Percentiles rank a stretch among this genome's conserved stretches.
phyloP scores from a whole-genome alignment of 140 eudicot genomes.

The Oenanthe javanica region DNA sequence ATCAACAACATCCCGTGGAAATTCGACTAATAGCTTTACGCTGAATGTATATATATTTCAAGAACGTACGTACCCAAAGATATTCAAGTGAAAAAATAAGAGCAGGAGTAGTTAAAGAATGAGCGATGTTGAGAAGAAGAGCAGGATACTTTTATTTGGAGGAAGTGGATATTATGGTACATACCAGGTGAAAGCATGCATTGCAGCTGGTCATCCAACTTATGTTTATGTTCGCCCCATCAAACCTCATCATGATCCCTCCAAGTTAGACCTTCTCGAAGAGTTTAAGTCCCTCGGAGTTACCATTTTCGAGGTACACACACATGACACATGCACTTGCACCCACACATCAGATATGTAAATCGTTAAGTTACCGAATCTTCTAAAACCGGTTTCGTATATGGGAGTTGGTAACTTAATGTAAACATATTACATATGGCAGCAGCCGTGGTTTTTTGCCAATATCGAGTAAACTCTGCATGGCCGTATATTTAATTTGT shows the following conservation, averaged over 20 bases:
- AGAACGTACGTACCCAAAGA: not conserved
- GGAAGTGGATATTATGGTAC: conserved; percentile 16
- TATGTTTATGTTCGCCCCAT: conserved; percentile 10
- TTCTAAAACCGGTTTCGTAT: no score
- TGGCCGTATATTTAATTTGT: not conserved
- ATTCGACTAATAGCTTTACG: no score
- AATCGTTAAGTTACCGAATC: no score
- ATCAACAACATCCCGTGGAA: no score
- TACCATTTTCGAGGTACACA: not conserved
- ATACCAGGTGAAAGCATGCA: conserved; percentile 11
- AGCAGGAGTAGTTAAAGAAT: not conserved
- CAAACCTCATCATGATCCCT: not conserved
- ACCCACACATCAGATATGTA: no score
- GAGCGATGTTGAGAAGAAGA: not conserved
- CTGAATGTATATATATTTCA: not conserved
- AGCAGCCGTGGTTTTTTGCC: no score
- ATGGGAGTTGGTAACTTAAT: no score
- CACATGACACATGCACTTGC: no score
- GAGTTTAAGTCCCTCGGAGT: conserved; percentile 4
- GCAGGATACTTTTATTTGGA: conserved; percentile 11
- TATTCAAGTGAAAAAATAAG: no score
- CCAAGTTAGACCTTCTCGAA: not conserved
- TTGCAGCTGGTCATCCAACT: conserved; percentile 14
- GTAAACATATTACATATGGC: no score
- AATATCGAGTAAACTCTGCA: not conserved